Percentiles rank a stretch among this genome's conserved stretches.
Evolutionary conservation across 352 stramenopile species (phyloP).

Genomic region (Phytopythium oedochilum): DNA sequence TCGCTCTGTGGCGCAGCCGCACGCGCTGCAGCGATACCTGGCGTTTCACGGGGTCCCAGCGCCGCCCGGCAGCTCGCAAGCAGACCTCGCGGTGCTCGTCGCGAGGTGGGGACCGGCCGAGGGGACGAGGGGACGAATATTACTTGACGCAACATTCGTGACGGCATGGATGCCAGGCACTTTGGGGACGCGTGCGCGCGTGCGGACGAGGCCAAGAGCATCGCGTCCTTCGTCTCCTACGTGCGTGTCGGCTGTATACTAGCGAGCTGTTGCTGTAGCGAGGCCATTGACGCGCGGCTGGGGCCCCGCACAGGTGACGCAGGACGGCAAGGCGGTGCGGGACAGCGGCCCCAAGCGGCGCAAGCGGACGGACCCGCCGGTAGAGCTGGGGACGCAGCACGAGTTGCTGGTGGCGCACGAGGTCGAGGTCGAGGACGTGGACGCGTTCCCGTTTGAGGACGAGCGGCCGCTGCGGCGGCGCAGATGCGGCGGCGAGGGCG

Average conservation of each 20-base stretch:
- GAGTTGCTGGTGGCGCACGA: not conserved
- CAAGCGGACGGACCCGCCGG: slow-evolving; percentile 9
- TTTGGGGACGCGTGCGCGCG: slow-evolving; percentile 64
- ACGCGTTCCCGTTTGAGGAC: not conserved
- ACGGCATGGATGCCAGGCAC: too few relatives aligned
- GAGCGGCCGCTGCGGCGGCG: not conserved
- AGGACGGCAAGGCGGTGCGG: slow-evolving; percentile 12
- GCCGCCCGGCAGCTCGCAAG: slow-evolving; percentile 34
- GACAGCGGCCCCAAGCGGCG: too few relatives aligned
- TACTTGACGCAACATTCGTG: too few relatives aligned
- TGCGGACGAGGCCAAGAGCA: slow-evolving; percentile 54
- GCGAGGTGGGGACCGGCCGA: too few relatives aligned
- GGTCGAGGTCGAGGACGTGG: not conserved
- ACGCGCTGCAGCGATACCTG: slow-evolving; percentile 67
- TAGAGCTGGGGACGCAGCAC: slow-evolving; percentile 26
- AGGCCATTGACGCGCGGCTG: not conserved
- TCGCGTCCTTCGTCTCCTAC: slow-evolving; percentile 62
- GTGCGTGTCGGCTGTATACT: too few relatives aligned
- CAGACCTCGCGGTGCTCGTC: slow-evolving; percentile 56
- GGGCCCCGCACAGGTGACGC: slow-evolving; percentile 13
- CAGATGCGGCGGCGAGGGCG: not conserved
- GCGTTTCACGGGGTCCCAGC: slow-evolving; percentile 53
- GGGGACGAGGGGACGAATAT: too few relatives aligned
- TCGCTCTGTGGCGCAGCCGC: too few relatives aligned
- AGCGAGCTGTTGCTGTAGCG: too few relatives aligned